phyloP scores from a whole-genome alignment of 371 early-diverging fungal species.

The Mucor sp. region DNA sequence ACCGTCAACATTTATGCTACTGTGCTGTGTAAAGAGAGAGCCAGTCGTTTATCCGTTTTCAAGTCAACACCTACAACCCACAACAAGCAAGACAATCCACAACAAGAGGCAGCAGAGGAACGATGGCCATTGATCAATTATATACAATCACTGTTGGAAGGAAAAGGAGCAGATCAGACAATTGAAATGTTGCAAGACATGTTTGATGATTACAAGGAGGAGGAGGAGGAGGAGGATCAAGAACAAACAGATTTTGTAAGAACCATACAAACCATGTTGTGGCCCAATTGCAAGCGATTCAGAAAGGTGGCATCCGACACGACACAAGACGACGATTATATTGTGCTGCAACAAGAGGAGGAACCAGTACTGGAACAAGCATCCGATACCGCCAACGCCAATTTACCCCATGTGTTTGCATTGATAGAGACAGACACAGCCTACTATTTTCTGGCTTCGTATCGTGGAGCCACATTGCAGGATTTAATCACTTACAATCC shows the following conservation, averaged over 20 bases:
- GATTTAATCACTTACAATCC: conserved; percentile 67
- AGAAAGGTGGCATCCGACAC: background rate
- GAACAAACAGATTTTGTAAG: conserved; percentile 29
- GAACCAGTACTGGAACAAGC: background rate
- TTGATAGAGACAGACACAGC: conserved; percentile 60
- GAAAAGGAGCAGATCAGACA: conserved; percentile 30
- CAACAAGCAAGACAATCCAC: background rate
- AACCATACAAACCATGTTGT: conserved; percentile 36
- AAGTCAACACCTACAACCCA: background rate
- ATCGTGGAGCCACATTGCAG: conserved; percentile 61
- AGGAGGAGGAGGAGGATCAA: too few relatives aligned
- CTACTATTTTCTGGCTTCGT: conserved; percentile 60
- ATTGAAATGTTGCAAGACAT: conserved; percentile 25
- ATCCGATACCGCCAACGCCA: conserved; percentile 42
- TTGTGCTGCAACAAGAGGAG: conserved; percentile 20
- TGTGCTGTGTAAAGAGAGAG: conserved; percentile 33
- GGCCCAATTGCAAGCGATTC: conserved; percentile 46
- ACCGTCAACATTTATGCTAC: conserved; percentile 49
- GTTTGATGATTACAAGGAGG: conserved; percentile 21
- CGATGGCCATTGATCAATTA: conserved; percentile 31
- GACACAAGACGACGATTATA: conserved; percentile 10
- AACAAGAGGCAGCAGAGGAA: conserved; percentile 1
- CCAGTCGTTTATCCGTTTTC: conserved; percentile 10
- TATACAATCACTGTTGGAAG: conserved; percentile 28
- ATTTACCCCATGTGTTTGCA: conserved; percentile 60